Evolutionary conservation across 169 alveolate genomes (phyloP), one percentile per base, ranked within the genome.

Genomic region (Besnoitia besnoiti): DNA sequence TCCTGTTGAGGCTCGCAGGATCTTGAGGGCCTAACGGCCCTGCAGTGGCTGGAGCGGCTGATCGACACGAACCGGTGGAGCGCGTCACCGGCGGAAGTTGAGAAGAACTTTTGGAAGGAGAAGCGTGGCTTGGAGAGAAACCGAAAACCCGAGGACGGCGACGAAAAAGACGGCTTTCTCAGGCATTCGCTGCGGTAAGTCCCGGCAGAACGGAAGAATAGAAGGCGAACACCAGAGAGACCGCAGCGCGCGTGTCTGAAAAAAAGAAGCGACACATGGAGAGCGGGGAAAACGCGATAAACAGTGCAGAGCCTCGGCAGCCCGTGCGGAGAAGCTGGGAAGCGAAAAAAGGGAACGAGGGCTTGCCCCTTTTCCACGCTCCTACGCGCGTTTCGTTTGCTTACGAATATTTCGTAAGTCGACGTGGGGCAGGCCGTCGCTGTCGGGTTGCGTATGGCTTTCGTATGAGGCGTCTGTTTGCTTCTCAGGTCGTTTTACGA

Each of bases 11-110:
- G 0, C 33, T 46, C 39, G 33, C 79, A 92, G 90, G 94, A 92
- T 39, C 44, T 92, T 1, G 92, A 92, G 80, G 94, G 92, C 0
- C 39, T 61, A 50, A 92, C 89, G 4, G 91, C 94, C 42, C 75
- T 50, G 82, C 85, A 92, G 89, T 92, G 94, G 94, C 80, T 92
- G 59, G 92, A 92, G 24, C 62, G 76, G 12, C n/a, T 92, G 84
- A 50, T 92, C 44, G 80, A 51, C n/a, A 85, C 94, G 21, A 85
- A 85, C 33, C 89, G 91, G 46, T 79, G 94, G 89, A n/a, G 85
- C 16, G 40, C 94, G 42, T 35, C 94, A 16, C 76, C 85, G 0
- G 80, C 77, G 21, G 91, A 76, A 0, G 82, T 89, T 12, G 92
- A 89, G 87, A 77, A 77, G 87, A 19, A 77, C 27, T 77, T 40